These are phyloP conservation scores for Cymbopogon flexuosus DNA, from an alignment of 202 grass and related monocot genomes.

Conservation along the genomic window DNA sequence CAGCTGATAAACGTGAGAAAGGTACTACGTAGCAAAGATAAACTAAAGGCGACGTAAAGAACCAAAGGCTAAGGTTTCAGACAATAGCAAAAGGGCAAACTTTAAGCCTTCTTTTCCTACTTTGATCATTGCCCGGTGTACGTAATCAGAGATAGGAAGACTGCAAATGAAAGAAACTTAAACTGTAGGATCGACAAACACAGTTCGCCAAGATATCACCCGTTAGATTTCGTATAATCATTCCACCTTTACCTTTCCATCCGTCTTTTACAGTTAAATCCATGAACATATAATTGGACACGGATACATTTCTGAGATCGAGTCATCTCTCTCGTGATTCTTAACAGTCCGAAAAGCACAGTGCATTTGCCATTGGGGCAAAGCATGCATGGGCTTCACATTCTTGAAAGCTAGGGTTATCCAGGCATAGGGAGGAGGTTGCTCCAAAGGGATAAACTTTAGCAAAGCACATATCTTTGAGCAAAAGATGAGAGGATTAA, in stretches of 20 bases:
- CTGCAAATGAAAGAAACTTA: constrained; percentile 23
- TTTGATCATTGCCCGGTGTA: constrained; percentile 51
- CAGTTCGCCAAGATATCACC: constrained; percentile 25
- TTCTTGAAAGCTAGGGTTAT: constrained; percentile 36
- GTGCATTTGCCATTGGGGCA: constrained; percentile 37
- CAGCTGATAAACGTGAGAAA: constrained; percentile 29
- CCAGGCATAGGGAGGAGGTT: constrained; percentile 31
- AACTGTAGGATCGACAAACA: constrained; percentile 35
- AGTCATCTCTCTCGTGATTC: constrained; percentile 36
- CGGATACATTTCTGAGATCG: not conserved
- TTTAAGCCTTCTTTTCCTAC: constrained; percentile 44
- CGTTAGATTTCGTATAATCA: constrained; percentile 36
- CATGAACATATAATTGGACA: constrained; percentile 9
- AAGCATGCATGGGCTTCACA: constrained; percentile 46
- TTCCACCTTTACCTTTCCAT: constrained; percentile 6
- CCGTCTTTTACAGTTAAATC: constrained; percentile 9
- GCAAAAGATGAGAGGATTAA: constrained; percentile 49
- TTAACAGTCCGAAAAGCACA: constrained; percentile 37
- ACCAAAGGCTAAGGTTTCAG: constrained; percentile 40
- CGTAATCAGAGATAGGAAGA: constrained; percentile 36
- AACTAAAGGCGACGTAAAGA: constrained; percentile 52
- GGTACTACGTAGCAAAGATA: constrained; percentile 21
- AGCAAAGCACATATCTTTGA: constrained; percentile 48
- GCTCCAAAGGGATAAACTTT: constrained; percentile 50
- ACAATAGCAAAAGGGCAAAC: constrained; percentile 36